Evolutionary conservation across 768 basidiomycete species (phyloP), one percentile per base, ranked within the genome.

Genomic region (Holtermanniella nyarrowii): DNA sequence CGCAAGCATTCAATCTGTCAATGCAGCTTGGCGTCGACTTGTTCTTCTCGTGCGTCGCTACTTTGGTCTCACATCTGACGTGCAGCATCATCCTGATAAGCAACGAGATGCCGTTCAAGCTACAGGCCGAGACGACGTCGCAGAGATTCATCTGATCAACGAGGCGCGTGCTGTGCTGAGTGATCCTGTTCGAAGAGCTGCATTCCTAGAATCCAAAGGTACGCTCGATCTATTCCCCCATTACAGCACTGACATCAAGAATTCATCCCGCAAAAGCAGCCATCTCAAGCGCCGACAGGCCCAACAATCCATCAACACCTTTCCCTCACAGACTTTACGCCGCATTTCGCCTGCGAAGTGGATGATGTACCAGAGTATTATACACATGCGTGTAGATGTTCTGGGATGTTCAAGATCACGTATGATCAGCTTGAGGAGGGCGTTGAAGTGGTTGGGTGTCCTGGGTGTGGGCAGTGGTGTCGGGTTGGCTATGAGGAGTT

Each of bases 381-480:
- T 52, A 69, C 72, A 3, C 63, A 70, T 50, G 66, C 70, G 3
- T 75, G 74, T 48, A 52, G 74, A 3, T 75, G 74, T 51, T 71
- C 69, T 1, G 50, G 46, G 13, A 20, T 53, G 24, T 72, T 68
- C 55, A 41, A 49, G 7, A 67, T 75, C 50, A 65, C 68, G 4
- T 42, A 50, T 4, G 59, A 60, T 5, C 58, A 75, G 26, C 55
- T 75, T 1, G 74, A 75, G 54, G 55, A 67, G 4, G 72, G 68
- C 0, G 65, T 74, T 3, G 68, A 73, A 16, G 63, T 74, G 13
- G 48, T 75, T 4, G 67, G 66, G 0, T 75, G 74, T 57, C 67
- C 66, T 20, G 72, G 73, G 0, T 75, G 74, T 49, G 72, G 71
- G 11, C 73, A 75, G 48, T 65, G 71, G 57, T 56, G 72, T 5